A percentile compares a stretch with the other conserved stretches of the same genome.
Evolutionary conservation across 352 stramenopile species (phyloP).

Genomic region (Phytophthora hibernalis): DNA sequence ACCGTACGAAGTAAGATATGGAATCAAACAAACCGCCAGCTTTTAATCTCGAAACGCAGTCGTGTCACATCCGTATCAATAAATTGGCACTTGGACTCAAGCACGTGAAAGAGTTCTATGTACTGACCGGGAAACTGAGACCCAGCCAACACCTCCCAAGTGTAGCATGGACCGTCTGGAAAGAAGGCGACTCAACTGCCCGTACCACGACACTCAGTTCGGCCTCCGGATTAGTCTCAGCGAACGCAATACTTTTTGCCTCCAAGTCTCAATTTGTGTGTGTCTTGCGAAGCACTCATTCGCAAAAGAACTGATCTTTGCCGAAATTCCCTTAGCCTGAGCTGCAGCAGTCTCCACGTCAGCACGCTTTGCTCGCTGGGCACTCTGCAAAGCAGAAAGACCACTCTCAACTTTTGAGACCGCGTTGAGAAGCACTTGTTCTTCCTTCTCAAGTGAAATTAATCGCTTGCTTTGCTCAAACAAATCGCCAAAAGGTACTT

Average conservation of each 20-base stretch:
- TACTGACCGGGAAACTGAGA: conserved; percentile 21
- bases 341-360: conserved; percentile 8
- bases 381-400: conserved; percentile 11
- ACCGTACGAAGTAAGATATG: conserved; percentile 52
- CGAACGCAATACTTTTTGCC: conserved; percentile 36
- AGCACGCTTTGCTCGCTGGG: conserved; percentile 15
- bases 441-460: conserved; percentile 34
- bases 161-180: conserved; percentile 25
- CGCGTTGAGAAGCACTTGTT: conserved; percentile 30
- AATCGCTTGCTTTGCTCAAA: conserved; percentile 30
- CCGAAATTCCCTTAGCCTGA: conserved; percentile 14
- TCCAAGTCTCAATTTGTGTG: conserved; percentile 56
- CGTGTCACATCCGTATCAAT: conserved; percentile 46
- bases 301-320: conserved; percentile 45
- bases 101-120: conserved; percentile 26
- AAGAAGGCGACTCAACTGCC: conserved; percentile 31
- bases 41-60: conserved; percentile 37
- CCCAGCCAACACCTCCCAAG: conserved; percentile 19
- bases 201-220: conserved; percentile 20
- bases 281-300: conserved; percentile 59
- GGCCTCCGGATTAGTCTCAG: conserved; percentile 13
- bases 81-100: conserved; percentile 39
- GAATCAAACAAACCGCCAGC: conserved; percentile 37
- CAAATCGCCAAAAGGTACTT: conserved; percentile 29
- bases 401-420: conserved; percentile 12